A percentile compares a stretch with the other conserved stretches of the same genome.
Conservation (phyloP, 495 filamentous ascomycete genomes). For the Aspergillus steynii region DNA sequence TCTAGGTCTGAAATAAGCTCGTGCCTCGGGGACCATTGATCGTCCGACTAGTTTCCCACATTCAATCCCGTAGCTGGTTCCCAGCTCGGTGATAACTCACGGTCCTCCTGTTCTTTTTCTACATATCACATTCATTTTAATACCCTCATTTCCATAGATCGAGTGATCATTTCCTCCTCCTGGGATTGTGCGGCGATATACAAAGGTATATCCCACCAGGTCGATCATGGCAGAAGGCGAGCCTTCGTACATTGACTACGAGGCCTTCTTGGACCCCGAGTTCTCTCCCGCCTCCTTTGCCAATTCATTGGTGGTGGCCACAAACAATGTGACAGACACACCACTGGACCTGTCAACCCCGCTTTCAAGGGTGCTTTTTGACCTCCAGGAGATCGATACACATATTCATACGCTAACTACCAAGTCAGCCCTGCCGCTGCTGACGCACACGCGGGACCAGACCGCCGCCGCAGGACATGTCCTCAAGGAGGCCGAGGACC, state of each 20-base stretch:
- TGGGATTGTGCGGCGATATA: neutral
- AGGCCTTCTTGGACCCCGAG: conserved; percentile 79
- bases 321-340: conserved; percentile 89
- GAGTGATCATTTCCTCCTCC: neutral
- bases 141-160: neutral
- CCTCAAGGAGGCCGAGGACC: conserved; percentile 68
- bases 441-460: conserved; percentile 73
- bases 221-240: conserved; percentile 41
- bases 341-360: conserved; percentile 92
- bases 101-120: neutral
- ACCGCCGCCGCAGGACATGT: conserved; percentile 67
- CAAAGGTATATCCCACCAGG: neutral
- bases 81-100: neutral
- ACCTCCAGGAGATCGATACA: conserved; percentile 95
- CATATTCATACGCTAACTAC: conserved; percentile 90
- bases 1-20: neutral
- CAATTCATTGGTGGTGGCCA: conserved; percentile 81
- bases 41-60: neutral
- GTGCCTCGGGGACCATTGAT: neutral
- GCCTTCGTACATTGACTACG: conserved; percentile 94
- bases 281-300: conserved; percentile 83
- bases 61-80: neutral
- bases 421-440: conserved; percentile 77
- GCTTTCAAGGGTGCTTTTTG: conserved; percentile 90
- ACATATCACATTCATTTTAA: neutral